Evolutionary conservation across 306 rosid species (phyloP).

Genomic region (Astragalus glycyphyllos): DNA sequence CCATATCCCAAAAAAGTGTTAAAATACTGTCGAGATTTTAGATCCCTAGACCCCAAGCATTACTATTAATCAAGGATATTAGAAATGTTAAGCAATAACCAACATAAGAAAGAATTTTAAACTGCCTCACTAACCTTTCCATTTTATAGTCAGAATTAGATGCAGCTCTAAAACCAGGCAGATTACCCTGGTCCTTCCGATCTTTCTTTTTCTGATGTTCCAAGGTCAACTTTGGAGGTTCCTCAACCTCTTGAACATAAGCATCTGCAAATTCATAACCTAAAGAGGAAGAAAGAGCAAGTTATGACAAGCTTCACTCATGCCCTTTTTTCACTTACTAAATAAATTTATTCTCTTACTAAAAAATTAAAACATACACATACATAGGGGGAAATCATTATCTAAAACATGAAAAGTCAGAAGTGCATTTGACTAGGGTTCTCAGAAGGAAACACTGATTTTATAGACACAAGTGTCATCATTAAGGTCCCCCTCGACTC

Average conservation of each 20-base stretch:
- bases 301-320: conserved; percentile 31
- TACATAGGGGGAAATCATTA: neutral
- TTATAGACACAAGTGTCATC: too few species aligned
- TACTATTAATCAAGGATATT: conserved; percentile 20
- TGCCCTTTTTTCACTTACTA: conserved; percentile 10
- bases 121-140: conserved; percentile 66
- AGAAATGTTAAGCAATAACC: conserved; percentile 34
- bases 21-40: conserved; percentile 29
- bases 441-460: conserved; percentile 38
- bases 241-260: conserved; percentile 78
- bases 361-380: neutral
- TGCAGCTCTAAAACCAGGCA: conserved; percentile 82
- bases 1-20: conserved; percentile 19
- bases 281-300: conserved; percentile 40
- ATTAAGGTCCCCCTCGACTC: too few species aligned
- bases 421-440: conserved; percentile 9
- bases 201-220: conserved; percentile 60
- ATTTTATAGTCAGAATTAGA: conserved; percentile 77
- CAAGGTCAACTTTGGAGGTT: conserved; percentile 62
- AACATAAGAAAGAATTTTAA: neutral
- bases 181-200: conserved; percentile 57
- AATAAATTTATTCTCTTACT: conserved; percentile 27
- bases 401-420: conserved; percentile 18
- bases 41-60: conserved; percentile 23
- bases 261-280: conserved; percentile 80